Evolutionary conservation across 2,329 filamentous ascomycete species (phyloP).

Genomic region (Nigrospora sphaerica): DNA sequence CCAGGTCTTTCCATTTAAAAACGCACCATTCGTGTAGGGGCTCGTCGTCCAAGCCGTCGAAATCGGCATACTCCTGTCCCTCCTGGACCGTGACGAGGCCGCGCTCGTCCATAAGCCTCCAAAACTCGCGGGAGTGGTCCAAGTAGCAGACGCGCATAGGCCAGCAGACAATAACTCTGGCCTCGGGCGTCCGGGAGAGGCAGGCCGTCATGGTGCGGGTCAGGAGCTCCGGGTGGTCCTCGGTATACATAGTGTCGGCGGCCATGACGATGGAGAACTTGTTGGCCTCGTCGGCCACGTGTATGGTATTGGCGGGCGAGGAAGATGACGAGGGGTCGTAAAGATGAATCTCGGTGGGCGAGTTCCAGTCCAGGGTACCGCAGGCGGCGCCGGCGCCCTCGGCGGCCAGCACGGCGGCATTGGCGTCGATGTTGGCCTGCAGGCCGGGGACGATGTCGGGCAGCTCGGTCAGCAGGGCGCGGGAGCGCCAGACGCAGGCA

Average conservation of each 20-base stretch:
- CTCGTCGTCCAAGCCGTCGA: conserved; percentile 1
- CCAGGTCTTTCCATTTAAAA: conserved; percentile 1
- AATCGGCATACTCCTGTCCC: conserved; percentile 2
- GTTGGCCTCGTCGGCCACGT: neutral
- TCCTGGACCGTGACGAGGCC: neutral
- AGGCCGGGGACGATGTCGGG: conserved; percentile 1
- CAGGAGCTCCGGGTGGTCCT: conserved; percentile 1
- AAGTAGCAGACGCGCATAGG: conserved; percentile 1
- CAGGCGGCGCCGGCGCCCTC: neutral
- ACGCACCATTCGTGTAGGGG: conserved; percentile 2
- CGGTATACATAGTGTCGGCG: conserved; percentile 2
- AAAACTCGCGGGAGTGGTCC: conserved; percentile 1
- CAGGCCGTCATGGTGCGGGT: conserved; percentile 1
- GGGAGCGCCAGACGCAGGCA: conserved; percentile 1
- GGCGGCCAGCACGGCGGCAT: neutral
- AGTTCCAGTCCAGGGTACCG: conserved; percentile 1
- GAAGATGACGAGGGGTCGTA: neutral
- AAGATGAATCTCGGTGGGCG: neutral
- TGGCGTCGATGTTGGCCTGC: conserved; percentile 2
- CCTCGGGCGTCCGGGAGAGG: neutral
- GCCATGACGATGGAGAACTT: conserved; percentile 1
- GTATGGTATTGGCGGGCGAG: neutral
- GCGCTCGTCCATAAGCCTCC: conserved; percentile 2
- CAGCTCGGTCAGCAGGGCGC: conserved; percentile 1
- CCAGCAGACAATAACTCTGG: neutral